Evolutionary conservation across 495 filamentous ascomycete genomes (phyloP), one percentile per base, ranked within the genome.

Genomic region (Podospora appendiculata): DNA sequence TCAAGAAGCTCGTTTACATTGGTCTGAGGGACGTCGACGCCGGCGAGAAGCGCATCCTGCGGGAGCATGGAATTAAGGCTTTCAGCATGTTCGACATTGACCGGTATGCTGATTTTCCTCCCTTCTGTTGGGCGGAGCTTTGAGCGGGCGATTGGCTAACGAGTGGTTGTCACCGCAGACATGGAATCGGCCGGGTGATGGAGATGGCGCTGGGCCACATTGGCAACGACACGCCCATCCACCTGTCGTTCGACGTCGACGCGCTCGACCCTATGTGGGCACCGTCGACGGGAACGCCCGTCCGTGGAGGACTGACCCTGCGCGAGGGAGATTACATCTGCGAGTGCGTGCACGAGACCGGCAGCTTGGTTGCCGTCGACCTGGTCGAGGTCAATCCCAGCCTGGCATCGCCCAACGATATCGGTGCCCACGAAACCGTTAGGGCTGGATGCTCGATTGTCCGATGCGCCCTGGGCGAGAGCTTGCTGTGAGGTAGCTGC

Each of bases 61-160:
- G 84, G 48, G 88, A 96, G 55, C 73, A 99, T 57, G 85, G 86
- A 2, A 90, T 99, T 70, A 90, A 87, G 71, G 94, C 92, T 6
- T 99, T 97, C 62, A 91, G 85, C 69, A 99, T 97, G 93, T 91
- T 96, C 66, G 93, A 97, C 68, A 87, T 99, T 68, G 93, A 99
- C 63, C 78, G 80, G 83, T 89, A 69, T 52, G 71, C 55, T 45
- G 10, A 38, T 25, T 16, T 47, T n/a, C 41, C 47, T 32, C 50
- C 18, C 54, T 52, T 38, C 3, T 38, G 7, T 13, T 38, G 36
- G 2, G 36, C 36, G 7, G 43, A 25, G 2, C 5, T 25, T 25
- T 25, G 25, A 5, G 25, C 2, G 25, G 25, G 25, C 5, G 25
- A 25, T 25, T 25, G 5, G 25, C 25, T 25, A 16, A 36, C 41